phyloP scores from a whole-genome alignment of 1,284 basidiomycete species.

The Moesziomyces sp. region DNA sequence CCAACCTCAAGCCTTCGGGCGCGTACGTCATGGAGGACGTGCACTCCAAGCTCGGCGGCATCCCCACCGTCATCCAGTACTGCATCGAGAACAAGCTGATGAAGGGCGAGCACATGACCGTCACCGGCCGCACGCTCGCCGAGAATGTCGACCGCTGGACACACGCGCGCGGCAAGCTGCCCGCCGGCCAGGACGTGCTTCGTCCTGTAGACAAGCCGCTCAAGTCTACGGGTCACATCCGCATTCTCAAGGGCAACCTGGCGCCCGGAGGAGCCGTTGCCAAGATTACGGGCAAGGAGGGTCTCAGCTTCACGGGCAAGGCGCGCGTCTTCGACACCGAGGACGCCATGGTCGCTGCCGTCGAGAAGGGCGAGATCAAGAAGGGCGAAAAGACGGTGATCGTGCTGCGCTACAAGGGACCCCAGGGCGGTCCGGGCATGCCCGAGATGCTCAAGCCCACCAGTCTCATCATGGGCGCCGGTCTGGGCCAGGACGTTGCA shows the following conservation, averaged over 20 bases:
- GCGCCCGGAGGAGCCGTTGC: constrained; percentile 66
- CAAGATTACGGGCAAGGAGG: constrained; percentile 68
- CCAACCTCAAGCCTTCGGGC: constrained; percentile 66
- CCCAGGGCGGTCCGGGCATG: constrained; percentile 83
- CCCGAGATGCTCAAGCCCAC: constrained; percentile 87
- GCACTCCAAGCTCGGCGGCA: constrained; percentile 60
- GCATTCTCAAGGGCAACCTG: constrained; percentile 66
- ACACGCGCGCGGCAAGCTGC: constrained; percentile 69
- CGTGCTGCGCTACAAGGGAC: constrained; percentile 66
- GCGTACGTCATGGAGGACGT: constrained; percentile 68
- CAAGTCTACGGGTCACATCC: constrained; percentile 65
- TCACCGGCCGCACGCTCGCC: constrained; percentile 63
- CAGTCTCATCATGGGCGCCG: constrained; percentile 75
- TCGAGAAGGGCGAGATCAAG: constrained; percentile 62
- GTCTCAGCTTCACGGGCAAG: constrained; percentile 63
- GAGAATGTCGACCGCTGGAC: constrained; percentile 74
- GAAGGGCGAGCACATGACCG: constrained; percentile 66
- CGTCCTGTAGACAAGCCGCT: constrained; percentile 61
- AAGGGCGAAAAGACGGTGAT: constrained; percentile 67
- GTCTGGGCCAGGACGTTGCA: constrained; percentile 87
- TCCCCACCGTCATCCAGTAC: constrained; percentile 70
- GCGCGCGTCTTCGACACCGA: constrained; percentile 67
- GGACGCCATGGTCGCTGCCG: constrained; percentile 64
- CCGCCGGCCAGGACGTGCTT: constrained; percentile 60
- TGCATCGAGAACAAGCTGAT: constrained; percentile 69